A percentile compares a stretch with the other conserved stretches of the same genome.
Evolutionary conservation across 2,329 filamentous ascomycete species (phyloP).

Genomic region (Aureobasidium sp.): DNA sequence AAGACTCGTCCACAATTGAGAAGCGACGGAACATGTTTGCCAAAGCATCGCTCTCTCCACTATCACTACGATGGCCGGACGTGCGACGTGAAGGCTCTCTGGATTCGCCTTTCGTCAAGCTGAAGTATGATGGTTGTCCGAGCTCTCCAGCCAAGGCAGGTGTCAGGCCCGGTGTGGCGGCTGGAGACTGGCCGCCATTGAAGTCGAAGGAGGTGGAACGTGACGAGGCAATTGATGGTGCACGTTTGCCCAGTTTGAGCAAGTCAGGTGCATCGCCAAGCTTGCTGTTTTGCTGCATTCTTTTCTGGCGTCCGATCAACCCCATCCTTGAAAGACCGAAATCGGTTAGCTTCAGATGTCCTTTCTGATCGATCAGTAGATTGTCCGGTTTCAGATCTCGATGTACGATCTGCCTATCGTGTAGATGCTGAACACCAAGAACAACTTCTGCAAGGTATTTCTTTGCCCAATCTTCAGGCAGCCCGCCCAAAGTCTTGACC

Average conservation of each 20-base stretch:
- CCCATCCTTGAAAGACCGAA: slow-evolving; percentile 98
- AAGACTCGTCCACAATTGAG: slow-evolving; percentile 43
- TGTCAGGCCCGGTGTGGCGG: slow-evolving; percentile 78
- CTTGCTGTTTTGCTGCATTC: slow-evolving; percentile 67
- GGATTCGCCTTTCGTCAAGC: slow-evolving; percentile 54
- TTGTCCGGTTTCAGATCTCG: slow-evolving; percentile 97
- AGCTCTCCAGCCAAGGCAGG: slow-evolving; percentile 62
- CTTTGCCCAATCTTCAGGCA: slow-evolving; percentile 96
- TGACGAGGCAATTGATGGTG: slow-evolving; percentile 79
- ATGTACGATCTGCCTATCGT: slow-evolving; percentile 91
- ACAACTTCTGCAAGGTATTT: slow-evolving; percentile 96
- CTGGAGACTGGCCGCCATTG: slow-evolving; percentile 71
- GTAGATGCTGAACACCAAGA: slow-evolving; percentile 91
- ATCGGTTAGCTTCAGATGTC: slow-evolving; percentile 93
- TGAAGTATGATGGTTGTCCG: slow-evolving; percentile 93
- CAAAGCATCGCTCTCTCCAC: slow-evolving; percentile 79
- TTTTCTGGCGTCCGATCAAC: slow-evolving; percentile 90
- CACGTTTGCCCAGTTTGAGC: slow-evolving; percentile 77
- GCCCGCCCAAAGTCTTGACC: slow-evolving; percentile 84
- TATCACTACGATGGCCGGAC: slow-evolving; percentile 84
- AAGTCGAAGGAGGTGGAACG: slow-evolving; percentile 91
- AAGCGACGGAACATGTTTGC: slow-evolving; percentile 74
- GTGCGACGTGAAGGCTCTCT: slow-evolving; percentile 57
- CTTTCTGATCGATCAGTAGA: slow-evolving; percentile 90
- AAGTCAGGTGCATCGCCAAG: slow-evolving; percentile 82